Base-by-base conservation (phyloP, 192 early-diverging fungal genomes). In the Coemansia aciculifera region DNA sequence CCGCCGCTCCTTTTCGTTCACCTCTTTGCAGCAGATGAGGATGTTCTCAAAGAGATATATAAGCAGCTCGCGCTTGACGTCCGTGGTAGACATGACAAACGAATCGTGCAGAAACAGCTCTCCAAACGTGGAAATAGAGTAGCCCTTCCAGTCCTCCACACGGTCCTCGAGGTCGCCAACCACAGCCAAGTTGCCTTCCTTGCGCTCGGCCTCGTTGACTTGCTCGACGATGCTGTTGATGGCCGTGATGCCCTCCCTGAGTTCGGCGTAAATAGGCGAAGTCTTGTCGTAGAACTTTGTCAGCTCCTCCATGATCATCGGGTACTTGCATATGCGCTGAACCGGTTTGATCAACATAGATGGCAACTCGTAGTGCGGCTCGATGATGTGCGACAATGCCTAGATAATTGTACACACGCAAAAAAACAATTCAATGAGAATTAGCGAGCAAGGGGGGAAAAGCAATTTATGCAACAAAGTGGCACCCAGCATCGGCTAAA, bases 271-370 rank as follows among this genome's bases (percentile, higher is more conserved):
- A 61, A 85, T 73, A n/a, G 86, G 86, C 63, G 84, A 86, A 24
- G 74, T 59, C 46, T 81, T 75, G 65, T 89, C 80, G 38, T 87
- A 90, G 66, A 83, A 83, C 72, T 90, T 90, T 72, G 87, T 75
- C 59, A 89, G 73, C 63, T 90, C 74, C 42, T 74, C 67, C 21
- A 78, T 69, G 19, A 99, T 86, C 62, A 99, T 80, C 42, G 96
- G 96, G 82, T 99, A 99, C 85, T 96, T 96, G 86, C 96, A 97
- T 64, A 98, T 93, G 54, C 98, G 89, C 81, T 99, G 98, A 8
- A 99, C 88, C 3, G 98, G 98, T 71, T 98, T 96, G 84, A 99
- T 99, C 59, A 99, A 86, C 82, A 93, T 91, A 6, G 91, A 92
- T 19, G 92, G 93, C 66, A 99, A 77, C 77, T 90, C 92, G 64